Evolutionary conservation across 768 basidiomycete species (phyloP).

Genomic region (Inosperma sp.): DNA sequence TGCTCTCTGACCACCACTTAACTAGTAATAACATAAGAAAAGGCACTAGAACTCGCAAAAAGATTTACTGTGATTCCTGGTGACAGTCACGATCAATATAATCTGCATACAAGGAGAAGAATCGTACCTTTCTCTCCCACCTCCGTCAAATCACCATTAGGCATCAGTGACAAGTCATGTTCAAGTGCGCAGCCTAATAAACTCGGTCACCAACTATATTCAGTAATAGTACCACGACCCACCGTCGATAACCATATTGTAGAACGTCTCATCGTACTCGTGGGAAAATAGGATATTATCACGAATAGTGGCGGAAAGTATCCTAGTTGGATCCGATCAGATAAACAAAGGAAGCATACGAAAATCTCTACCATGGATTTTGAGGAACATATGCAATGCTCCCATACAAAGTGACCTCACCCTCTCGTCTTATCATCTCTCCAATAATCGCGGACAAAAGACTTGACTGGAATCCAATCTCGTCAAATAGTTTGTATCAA

Average conservation of each 20-base stretch:
- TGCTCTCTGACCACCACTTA: constrained; percentile 83
- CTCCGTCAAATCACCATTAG: constrained; percentile 79
- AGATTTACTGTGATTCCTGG: constrained; percentile 54
- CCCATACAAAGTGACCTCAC: constrained; percentile 64
- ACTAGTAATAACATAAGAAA: constrained; percentile 29
- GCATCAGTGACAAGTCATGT: constrained; percentile 73
- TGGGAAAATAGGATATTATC: constrained; percentile 94
- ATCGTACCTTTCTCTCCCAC: constrained; percentile 75
- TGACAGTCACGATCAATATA: not conserved
- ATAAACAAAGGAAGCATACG: not conserved
- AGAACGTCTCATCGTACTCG: constrained; percentile 80
- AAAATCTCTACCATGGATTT: constrained; percentile 63
- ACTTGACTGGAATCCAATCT: constrained; percentile 63
- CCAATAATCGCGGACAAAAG: constrained; percentile 78
- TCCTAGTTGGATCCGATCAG: constrained; percentile 39
- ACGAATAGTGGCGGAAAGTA: constrained; percentile 78
- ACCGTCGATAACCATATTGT: constrained; percentile 80
- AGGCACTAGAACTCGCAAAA: not conserved
- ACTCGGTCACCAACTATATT: not conserved
- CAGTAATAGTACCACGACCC: not conserved
- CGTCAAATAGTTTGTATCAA: not conserved
- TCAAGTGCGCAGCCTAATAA: constrained; percentile 73
- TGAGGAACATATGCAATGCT: constrained; percentile 81
- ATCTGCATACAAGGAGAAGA: not conserved
- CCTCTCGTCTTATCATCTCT: constrained; percentile 76